phyloP scores from a whole-genome alignment of 2,329 filamentous ascomycete species.

The Aspergillus ochraceoroseus region DNA sequence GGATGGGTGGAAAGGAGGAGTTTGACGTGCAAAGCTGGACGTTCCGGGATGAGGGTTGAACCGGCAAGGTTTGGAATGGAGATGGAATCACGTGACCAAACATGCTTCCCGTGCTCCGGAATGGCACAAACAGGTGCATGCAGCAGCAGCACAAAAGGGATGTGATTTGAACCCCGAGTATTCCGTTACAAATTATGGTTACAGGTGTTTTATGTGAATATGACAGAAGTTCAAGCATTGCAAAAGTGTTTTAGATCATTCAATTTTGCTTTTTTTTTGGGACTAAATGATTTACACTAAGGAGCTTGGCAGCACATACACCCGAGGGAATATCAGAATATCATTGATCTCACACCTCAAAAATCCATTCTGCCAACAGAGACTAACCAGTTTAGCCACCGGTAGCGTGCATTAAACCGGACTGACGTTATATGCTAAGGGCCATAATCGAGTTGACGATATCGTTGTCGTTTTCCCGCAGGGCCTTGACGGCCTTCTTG shows the following conservation, averaged over 20 bases:
- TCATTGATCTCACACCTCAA: slow-evolving; percentile 29
- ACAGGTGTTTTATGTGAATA: too few relatives aligned
- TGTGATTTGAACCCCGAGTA: too few relatives aligned
- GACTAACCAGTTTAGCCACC: slow-evolving; percentile 23
- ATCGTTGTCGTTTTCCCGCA: slow-evolving; percentile 96
- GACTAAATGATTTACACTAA: slow-evolving; percentile 38
- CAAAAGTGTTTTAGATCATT: slow-evolving; percentile 17
- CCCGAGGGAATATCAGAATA: slow-evolving; percentile 27
- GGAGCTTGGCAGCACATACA: slow-evolving; percentile 22
- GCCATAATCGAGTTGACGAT: slow-evolving; percentile 99
- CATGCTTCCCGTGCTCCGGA: slow-evolving; percentile 29
- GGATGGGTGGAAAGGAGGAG: slow-evolving; percentile 29
- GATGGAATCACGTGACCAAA: slow-evolving; percentile 33
- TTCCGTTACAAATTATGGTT: too few relatives aligned
- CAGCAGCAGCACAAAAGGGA: background rate
- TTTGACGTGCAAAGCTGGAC: slow-evolving; percentile 35
- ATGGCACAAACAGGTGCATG: slow-evolving; percentile 13
- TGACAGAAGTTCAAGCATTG: too few relatives aligned
- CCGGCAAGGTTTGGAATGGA: slow-evolving; percentile 40
- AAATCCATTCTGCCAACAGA: slow-evolving; percentile 28
- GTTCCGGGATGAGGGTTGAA: slow-evolving; percentile 34
- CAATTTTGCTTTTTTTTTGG: slow-evolving; percentile 32
- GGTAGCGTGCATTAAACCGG: slow-evolving; percentile 20
- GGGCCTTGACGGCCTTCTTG: slow-evolving; percentile 97
- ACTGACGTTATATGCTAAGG: slow-evolving; percentile 63